These are phyloP conservation scores for Tuber aestivum DNA, from an alignment of 495 filamentous ascomycete species.

Conservation along the genomic window DNA sequence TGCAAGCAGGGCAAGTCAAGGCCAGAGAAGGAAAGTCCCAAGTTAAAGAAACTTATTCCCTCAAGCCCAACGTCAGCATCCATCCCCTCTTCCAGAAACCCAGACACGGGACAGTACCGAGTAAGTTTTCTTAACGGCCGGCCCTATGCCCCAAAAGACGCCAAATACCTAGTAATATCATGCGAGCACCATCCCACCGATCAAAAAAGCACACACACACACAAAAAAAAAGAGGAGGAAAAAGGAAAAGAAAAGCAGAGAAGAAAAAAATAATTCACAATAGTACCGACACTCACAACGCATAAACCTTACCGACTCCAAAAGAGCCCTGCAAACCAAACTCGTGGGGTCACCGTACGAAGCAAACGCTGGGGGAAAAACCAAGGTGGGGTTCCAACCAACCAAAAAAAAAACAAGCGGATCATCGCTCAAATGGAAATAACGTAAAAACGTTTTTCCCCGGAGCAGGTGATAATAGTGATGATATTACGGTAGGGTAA, in stretches of 20 bases:
- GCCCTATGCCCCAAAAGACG: neutral
- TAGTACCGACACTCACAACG: neutral
- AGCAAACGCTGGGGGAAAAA: neutral
- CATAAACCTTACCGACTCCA: neutral
- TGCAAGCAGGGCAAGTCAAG: neutral
- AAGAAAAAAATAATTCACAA: constrained; percentile 8
- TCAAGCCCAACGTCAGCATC: neutral
- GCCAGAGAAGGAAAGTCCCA: neutral
- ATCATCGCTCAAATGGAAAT: neutral
- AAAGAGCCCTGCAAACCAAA: constrained; percentile 1
- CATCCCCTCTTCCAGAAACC: neutral
- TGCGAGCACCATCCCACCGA: neutral
- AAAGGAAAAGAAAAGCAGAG: constrained; percentile 2
- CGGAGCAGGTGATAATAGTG: neutral
- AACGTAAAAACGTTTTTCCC: neutral
- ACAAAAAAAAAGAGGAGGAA: neutral
- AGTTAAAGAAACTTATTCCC: too few relatives aligned
- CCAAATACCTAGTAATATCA: neutral
- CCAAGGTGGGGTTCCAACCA: neutral
- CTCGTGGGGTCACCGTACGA: neutral
- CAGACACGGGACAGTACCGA: neutral
- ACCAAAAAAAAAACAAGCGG: neutral
- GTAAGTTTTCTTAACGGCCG: neutral
- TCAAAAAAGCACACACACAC: neutral
- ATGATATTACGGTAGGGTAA: constrained; percentile 2